Evolutionary conservation across 1,139 yeast genomes (phyloP).

Genomic region (Zhuliangozyma blackwelliae): DNA sequence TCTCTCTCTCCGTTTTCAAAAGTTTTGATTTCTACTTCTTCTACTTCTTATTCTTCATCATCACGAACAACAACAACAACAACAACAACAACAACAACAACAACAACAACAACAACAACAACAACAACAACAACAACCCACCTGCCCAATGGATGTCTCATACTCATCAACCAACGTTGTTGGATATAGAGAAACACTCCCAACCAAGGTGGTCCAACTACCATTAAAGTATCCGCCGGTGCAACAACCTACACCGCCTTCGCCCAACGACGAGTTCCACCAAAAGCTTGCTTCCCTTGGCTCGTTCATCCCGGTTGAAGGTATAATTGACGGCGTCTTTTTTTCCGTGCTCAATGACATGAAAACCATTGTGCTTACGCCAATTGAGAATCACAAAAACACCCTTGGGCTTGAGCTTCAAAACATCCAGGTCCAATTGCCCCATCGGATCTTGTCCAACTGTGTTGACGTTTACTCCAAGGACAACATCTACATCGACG

Average conservation of each 20-base stretch:
- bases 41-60: no score
- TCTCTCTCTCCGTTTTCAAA: no score
- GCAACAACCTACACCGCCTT: neutral
- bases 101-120: neutral
- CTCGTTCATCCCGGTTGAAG: slow-evolving; percentile 12
- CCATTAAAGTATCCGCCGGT: slow-evolving; percentile 29
- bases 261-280: slow-evolving; percentile 22
- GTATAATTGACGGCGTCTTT: slow-evolving; percentile 16
- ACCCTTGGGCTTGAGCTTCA: slow-evolving; percentile 24
- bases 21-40: no score
- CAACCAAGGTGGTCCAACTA: slow-evolving; percentile 17
- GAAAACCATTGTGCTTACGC: slow-evolving; percentile 27
- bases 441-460: slow-evolving; percentile 27
- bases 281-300: slow-evolving; percentile 14
- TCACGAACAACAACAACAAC: no score
- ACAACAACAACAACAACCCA: neutral
- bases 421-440: slow-evolving; percentile 26
- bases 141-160: slow-evolving; percentile 8
- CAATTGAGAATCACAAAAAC: slow-evolving; percentile 20
- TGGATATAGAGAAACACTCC: slow-evolving; percentile 24
- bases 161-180: slow-evolving; percentile 19
- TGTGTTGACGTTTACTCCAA: slow-evolving; percentile 16
- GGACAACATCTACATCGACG: slow-evolving; percentile 18
- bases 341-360: slow-evolving; percentile 28
- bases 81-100: neutral